These are phyloP conservation scores for Phellinidium pouzarii DNA, from an alignment of 1,284 basidiomycete species.

Conservation along the genomic window DNA sequence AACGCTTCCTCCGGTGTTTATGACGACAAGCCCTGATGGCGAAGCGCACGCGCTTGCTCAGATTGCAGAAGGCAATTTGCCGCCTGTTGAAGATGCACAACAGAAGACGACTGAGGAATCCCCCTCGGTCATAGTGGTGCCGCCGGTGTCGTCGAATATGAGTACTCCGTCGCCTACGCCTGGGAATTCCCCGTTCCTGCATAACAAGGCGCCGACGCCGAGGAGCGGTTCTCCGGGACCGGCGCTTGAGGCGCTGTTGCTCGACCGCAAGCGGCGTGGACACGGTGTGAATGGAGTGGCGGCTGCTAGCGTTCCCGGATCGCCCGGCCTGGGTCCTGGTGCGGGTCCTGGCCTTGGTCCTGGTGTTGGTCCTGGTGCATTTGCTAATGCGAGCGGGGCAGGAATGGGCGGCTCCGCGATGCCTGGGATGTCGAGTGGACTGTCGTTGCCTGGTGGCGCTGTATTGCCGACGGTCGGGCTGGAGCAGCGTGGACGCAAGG, in stretches of 20 bases:
- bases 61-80: slow-evolving; percentile 7
- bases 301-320: background rate
- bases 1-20: background rate
- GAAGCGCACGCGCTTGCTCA: background rate
- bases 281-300: slow-evolving; percentile 19
- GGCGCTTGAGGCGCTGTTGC: slow-evolving; percentile 54
- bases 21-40: background rate
- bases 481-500: slow-evolving; percentile 36
- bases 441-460: slow-evolving; percentile 20
- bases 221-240: slow-evolving; percentile 41
- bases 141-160: background rate
- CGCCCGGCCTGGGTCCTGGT: slow-evolving; percentile 22
- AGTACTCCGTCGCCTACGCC: background rate
- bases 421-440: slow-evolving; percentile 14
- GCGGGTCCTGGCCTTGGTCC: no score
- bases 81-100: background rate
- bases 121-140: background rate
- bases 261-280: slow-evolving; percentile 47
- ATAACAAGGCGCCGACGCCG: slow-evolving; percentile 12
- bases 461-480: slow-evolving; percentile 12
- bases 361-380: no score
- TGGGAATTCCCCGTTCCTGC: background rate
- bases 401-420: slow-evolving; percentile 25
- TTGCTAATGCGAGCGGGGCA: background rate
- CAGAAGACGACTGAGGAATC: background rate